Percentiles rank a stretch among this genome's conserved stretches.
These are phyloP conservation scores for Apiospora hydei DNA, from an alignment of 2,329 filamentous ascomycete species.

Conservation along the genomic window DNA sequence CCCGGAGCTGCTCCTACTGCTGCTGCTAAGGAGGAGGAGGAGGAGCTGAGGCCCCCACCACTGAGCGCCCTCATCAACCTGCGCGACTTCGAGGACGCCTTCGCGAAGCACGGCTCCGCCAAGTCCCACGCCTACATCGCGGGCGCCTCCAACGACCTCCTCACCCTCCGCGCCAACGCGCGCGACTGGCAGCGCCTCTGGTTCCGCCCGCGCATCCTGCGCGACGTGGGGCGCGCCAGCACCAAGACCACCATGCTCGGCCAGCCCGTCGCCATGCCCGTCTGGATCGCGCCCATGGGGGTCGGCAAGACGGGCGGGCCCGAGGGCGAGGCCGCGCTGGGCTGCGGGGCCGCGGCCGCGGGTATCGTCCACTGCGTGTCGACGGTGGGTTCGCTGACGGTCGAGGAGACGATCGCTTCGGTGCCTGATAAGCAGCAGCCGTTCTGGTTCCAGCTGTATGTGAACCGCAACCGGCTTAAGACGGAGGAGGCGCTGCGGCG, in stretches of 20 bases:
- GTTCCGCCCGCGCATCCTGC: slow-evolving; percentile 28
- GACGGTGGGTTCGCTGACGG: slow-evolving; percentile 26
- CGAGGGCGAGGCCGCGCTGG: slow-evolving; percentile 27
- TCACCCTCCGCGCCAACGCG: slow-evolving; percentile 25
- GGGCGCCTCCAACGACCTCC: slow-evolving; percentile 25
- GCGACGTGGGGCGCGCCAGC: slow-evolving; percentile 21
- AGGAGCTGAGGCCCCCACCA: slow-evolving; percentile 19
- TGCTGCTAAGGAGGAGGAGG: background rate
- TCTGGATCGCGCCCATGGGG: slow-evolving; percentile 29
- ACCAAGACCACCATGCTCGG: slow-evolving; percentile 27
- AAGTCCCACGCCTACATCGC: slow-evolving; percentile 27
- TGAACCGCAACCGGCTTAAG: slow-evolving; percentile 28
- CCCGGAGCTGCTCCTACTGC: background rate
- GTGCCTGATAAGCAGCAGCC: slow-evolving; percentile 22
- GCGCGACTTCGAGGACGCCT: slow-evolving; percentile 29
- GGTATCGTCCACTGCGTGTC: slow-evolving; percentile 29
- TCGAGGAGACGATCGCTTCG: background rate
- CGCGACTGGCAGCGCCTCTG: slow-evolving; percentile 22
- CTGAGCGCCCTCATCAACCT: slow-evolving; percentile 27
- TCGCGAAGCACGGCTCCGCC: slow-evolving; percentile 24
- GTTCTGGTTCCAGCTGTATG: slow-evolving; percentile 30
- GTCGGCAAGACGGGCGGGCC: slow-evolving; percentile 28
- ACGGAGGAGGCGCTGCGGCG: slow-evolving; percentile 24
- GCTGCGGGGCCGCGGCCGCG: background rate
- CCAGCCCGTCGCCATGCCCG: slow-evolving; percentile 24